Evolutionary conservation across 441 rosid genomes (phyloP).

Genomic region (Adansonia gregorii): DNA sequence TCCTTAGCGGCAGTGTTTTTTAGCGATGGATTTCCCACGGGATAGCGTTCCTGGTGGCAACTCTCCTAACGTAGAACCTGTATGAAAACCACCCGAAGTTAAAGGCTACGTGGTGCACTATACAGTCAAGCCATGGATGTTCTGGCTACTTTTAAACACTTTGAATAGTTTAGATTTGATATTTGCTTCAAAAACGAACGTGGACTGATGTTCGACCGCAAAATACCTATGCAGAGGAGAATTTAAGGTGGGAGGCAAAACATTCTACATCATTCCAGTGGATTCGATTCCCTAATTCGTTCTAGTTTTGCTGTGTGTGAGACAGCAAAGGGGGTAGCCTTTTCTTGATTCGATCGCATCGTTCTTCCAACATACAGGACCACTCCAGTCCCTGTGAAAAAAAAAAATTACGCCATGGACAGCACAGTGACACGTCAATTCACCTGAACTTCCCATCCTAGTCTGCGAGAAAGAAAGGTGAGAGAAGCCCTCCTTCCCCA

Average conservation of each 20-base stretch:
- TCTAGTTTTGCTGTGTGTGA: not conserved
- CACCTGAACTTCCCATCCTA: constrained; percentile 4
- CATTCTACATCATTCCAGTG: constrained; percentile 9
- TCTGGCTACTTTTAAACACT: not conserved
- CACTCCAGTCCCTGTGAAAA: no score
- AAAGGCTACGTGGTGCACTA: not conserved
- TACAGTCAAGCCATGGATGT: not conserved
- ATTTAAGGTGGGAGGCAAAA: not conserved
- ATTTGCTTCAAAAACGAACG: constrained; percentile 19
- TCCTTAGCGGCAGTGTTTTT: no score
- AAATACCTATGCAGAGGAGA: not conserved
- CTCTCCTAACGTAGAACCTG: not conserved
- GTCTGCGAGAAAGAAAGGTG: not conserved
- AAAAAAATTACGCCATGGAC: constrained; percentile 5
- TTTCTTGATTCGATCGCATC: not conserved
- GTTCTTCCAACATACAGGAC: not conserved
- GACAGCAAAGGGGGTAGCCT: not conserved
- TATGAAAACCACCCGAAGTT: not conserved
- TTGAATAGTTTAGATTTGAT: not conserved
- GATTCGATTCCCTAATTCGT: not conserved
- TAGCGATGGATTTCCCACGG: no score
- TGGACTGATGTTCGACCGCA: constrained; percentile 25
- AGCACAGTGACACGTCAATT: constrained; percentile 34
- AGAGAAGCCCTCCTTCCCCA: not conserved
- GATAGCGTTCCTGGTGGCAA: no score